A percentile compares a stretch with the other conserved stretches of the same genome.
These are phyloP conservation scores for Corinectria fuckeliana DNA, from an alignment of 2,329 filamentous ascomycete species.

Conservation along the genomic window DNA sequence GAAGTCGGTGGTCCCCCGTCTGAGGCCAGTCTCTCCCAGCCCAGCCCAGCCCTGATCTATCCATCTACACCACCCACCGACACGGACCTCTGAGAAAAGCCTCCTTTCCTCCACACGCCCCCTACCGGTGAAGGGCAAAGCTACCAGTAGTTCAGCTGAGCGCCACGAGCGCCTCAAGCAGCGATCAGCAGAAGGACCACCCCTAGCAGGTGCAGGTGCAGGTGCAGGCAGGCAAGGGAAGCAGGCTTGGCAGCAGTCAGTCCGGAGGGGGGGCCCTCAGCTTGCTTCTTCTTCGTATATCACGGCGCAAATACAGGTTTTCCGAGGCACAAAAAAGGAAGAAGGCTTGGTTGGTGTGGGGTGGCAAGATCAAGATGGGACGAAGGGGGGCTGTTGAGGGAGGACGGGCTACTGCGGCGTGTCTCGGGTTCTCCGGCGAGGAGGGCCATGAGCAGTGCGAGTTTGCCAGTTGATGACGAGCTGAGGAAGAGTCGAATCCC, in stretches of 20 bases:
- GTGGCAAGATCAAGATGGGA: too few relatives aligned
- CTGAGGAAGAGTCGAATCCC: too few relatives aligned
- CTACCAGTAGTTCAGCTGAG: constrained; percentile 3
- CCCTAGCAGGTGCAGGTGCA: background rate
- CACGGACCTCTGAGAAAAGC: background rate
- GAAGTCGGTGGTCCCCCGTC: background rate
- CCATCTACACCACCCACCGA: background rate
- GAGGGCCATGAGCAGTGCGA: too few relatives aligned
- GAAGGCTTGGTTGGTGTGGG: background rate
- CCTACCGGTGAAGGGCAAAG: background rate
- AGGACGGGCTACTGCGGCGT: background rate
- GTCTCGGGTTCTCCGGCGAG: background rate
- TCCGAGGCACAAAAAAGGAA: too few relatives aligned
- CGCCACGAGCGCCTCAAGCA: constrained; percentile 3
- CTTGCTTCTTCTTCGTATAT: background rate
- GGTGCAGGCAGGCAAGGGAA: too few relatives aligned
- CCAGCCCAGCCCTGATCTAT: background rate
- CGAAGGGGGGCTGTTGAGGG: constrained; percentile 1
- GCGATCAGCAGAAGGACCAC: background rate
- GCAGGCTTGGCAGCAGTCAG: too few relatives aligned
- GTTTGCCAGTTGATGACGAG: too few relatives aligned
- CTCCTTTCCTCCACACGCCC: background rate
- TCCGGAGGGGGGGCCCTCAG: background rate
- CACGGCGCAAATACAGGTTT: background rate
- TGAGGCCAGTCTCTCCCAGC: background rate